Percentiles rank a stretch among this genome's conserved stretches.
Conservation (phyloP, 306 rosid genomes). For the Calophaca sinica region DNA sequence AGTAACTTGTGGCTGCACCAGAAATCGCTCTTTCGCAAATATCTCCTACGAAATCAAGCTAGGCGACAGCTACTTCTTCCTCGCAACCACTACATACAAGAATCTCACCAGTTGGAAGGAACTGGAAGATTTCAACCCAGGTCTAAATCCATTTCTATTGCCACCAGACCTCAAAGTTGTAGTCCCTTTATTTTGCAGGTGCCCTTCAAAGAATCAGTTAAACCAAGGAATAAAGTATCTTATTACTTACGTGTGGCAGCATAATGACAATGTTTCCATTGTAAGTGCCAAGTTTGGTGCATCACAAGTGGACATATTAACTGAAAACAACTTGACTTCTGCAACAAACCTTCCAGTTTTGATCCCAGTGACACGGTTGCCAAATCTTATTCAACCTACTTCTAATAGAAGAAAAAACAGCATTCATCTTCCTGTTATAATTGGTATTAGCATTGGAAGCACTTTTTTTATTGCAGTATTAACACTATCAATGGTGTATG, state of each 20-base stretch:
- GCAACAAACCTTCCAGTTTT: constrained; percentile 59
- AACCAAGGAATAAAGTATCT: constrained; percentile 53
- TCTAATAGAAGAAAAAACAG: constrained; percentile 30
- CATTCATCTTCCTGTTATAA: constrained; percentile 40
- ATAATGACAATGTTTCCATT: constrained; percentile 52
- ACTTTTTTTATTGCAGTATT: constrained; percentile 45
- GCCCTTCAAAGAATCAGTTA: constrained; percentile 62
- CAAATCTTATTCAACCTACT: constrained; percentile 55
- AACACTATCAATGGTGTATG: constrained; percentile 35
- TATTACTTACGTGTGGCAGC: constrained; percentile 76
- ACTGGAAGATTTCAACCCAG: constrained; percentile 53
- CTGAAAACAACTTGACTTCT: constrained; percentile 55
- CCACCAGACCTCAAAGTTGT: constrained; percentile 51
- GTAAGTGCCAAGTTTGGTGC: constrained; percentile 64
- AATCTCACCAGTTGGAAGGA: constrained; percentile 64
- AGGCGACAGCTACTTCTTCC: constrained; percentile 57
- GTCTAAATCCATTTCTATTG: constrained; percentile 52
- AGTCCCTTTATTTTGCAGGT: constrained; percentile 74
- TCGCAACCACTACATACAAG: constrained; percentile 55
- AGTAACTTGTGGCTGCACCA: constrained; percentile 68
- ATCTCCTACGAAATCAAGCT: constrained; percentile 56
- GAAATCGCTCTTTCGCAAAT: constrained; percentile 62
- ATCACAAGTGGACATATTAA: constrained; percentile 47
- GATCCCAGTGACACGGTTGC: constrained; percentile 68
- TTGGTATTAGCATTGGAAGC: constrained; percentile 54